phyloP scores from a whole-genome alignment of 2,329 filamentous ascomycete species.

The Beauveria bassiana region DNA sequence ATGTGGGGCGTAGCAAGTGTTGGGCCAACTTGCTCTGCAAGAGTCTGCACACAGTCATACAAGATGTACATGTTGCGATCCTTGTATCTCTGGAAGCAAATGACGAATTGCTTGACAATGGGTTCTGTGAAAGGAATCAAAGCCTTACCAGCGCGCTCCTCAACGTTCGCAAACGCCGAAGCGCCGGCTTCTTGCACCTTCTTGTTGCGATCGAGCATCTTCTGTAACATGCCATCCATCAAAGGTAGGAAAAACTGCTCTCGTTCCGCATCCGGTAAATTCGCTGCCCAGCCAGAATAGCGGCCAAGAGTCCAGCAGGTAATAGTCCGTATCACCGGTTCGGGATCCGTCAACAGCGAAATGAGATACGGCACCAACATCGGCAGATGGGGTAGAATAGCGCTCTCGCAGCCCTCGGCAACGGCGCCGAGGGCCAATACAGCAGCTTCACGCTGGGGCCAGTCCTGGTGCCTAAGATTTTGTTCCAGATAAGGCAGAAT shows the following conservation, averaged over 20 bases:
- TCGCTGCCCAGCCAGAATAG: conserved; percentile 87
- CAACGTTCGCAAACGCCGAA: conserved; percentile 90
- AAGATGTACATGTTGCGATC: conserved; percentile 98
- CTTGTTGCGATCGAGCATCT: conserved; percentile 97
- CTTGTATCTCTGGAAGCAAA: conserved; percentile 92
- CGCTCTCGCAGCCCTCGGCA: conserved; percentile 86
- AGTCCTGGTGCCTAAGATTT: conserved; percentile 81
- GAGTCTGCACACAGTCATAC: conserved; percentile 95
- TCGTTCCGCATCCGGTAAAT: conserved; percentile 61
- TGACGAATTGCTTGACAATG: conserved; percentile 86
- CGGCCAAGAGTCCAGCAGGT: conserved; percentile 96
- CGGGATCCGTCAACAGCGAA: conserved; percentile 71
- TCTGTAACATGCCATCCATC: conserved; percentile 90
- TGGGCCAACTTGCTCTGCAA: conserved; percentile 84
- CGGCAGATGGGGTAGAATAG: conserved; percentile 82
- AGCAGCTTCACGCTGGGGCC: conserved; percentile 88
- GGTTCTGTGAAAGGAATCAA: conserved; percentile 80
- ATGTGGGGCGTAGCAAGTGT: conserved; percentile 73
- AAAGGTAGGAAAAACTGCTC: conserved; percentile 83
- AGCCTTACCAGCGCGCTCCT: conserved; percentile 80
- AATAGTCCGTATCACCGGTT: conserved; percentile 90
- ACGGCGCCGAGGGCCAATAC: conserved; percentile 92
- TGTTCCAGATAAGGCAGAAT: conserved; percentile 89
- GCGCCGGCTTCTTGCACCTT: conserved; percentile 94
- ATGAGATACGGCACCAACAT: conserved; percentile 88